These are phyloP conservation scores for Barnettozyma hawaiiensis DNA, from an alignment of 1,139 yeast genomes.

Conservation along the genomic window DNA sequence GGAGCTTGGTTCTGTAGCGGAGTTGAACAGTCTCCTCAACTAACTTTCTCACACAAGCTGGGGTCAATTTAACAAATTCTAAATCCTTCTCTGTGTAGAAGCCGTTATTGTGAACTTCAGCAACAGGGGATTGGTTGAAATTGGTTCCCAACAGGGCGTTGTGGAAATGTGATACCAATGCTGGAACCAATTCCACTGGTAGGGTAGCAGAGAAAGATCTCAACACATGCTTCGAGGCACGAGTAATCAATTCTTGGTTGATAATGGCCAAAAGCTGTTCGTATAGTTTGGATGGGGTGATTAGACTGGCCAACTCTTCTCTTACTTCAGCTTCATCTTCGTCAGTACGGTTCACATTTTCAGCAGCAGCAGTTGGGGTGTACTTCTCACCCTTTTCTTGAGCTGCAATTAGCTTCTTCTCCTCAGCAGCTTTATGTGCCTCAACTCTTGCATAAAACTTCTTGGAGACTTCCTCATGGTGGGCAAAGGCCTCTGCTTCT, in stretches of 20 bases:
- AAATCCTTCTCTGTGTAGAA: constrained; percentile 42
- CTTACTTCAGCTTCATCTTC: constrained; percentile 33
- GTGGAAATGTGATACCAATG: constrained; percentile 64
- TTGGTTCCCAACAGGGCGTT: constrained; percentile 59
- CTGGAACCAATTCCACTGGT: constrained; percentile 53
- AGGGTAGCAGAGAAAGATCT: constrained; percentile 42
- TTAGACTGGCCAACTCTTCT: constrained; percentile 23
- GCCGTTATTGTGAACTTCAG: constrained; percentile 34
- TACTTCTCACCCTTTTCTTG: constrained; percentile 31
- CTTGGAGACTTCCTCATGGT: constrained; percentile 29
- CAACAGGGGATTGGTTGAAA: constrained; percentile 40
- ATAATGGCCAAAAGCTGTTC: constrained; percentile 44
- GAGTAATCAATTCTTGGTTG: constrained; percentile 67
- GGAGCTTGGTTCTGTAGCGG: constrained; percentile 59
- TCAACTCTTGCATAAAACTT: constrained; percentile 27
- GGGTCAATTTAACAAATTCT: constrained; percentile 41
- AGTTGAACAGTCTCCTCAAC: constrained; percentile 46
- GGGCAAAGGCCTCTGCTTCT: constrained; percentile 25
- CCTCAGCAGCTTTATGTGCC: constrained; percentile 25
- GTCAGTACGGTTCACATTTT: constrained; percentile 14
- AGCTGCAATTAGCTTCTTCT: constrained; percentile 26
- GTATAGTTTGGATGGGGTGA: constrained; percentile 31
- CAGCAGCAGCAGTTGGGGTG: constrained; percentile 3
- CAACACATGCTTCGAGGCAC: constrained; percentile 73
- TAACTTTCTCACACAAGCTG: constrained; percentile 38